Conservation (phyloP, 805 yeast genomes). For the Maudiozyma bulderi region DNA sequence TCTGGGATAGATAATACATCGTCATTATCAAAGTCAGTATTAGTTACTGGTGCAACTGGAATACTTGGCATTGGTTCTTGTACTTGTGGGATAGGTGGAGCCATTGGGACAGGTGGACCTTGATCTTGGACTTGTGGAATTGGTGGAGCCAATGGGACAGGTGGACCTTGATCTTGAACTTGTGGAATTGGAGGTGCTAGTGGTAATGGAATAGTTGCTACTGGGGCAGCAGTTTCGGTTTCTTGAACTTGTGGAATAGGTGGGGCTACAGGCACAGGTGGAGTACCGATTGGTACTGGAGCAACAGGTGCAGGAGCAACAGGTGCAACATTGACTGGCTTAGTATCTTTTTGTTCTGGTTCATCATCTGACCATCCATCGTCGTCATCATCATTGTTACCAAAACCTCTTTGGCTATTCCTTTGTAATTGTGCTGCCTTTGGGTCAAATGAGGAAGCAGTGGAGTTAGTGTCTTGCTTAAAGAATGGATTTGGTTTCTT, state of each 20-base stretch:
- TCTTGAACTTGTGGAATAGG: constrained; percentile 29
- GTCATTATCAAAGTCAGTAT: constrained; percentile 10
- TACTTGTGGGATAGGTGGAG: constrained; percentile 7
- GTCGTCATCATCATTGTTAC: constrained; percentile 25
- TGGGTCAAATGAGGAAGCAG: constrained; percentile 36
- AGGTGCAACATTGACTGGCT: constrained; percentile 20
- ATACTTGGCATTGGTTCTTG: background rate
- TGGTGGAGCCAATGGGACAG: constrained; percentile 8
- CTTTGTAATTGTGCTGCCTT: constrained; percentile 54
- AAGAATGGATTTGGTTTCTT: constrained; percentile 46
- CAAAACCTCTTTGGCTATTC: constrained; percentile 51
- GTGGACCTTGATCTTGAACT: constrained; percentile 5
- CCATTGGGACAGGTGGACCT: constrained; percentile 2
- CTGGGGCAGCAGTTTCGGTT: constrained; percentile 2
- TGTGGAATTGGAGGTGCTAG: constrained; percentile 8
- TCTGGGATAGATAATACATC: constrained; percentile 30
- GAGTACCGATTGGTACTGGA: background rate
- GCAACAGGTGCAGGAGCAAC: constrained; percentile 18
- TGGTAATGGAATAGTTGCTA: constrained; percentile 6
- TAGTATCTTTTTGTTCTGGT: constrained; percentile 6
- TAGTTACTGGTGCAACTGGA: constrained; percentile 2
- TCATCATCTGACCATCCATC: constrained; percentile 32
- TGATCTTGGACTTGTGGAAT: constrained; percentile 2
- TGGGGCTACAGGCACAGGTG: constrained; percentile 35
- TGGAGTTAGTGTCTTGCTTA: constrained; percentile 23